Base-by-base conservation (phyloP, 2,329 filamentous ascomycete species). In the Trichophyton schoenleinii region DNA sequence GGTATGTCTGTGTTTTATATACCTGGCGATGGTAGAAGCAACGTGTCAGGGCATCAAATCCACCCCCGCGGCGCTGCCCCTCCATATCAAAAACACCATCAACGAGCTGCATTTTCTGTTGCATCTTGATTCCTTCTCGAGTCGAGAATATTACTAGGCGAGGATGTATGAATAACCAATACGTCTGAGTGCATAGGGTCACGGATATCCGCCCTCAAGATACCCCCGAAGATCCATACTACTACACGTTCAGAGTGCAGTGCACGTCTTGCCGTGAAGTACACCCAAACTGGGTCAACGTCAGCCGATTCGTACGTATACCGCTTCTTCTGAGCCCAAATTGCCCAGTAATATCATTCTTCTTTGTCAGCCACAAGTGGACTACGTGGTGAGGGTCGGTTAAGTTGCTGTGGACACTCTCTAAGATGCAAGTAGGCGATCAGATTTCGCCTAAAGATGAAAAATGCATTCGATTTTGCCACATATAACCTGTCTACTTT, bases 211-310 rank as follows among this genome's bases (percentile, higher is more conserved):
- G 86, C 61, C 94, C 94, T 6, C 80, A 86, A 67, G 94, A 99
- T 73, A 90, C 86, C 5, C 79, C 86, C 68, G 88, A 89, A 18
- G 83, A 82, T 63, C 89, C 91, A 3, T 99, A 96, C 78, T 95
- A 87, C 82, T 99, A 96, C 78, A 96, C 89, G 58, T 97, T 99
- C 83, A 94, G 88, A 72, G 92, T 99, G 41, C 89, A 96, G 79
- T 99, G 94, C 77, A 96, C 90, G n/a, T 96, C 91, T 60, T 99
- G 94, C 75, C 86, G 91, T 63, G 94, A 99, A 74, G 86, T 82
- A 1, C 91, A 99, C 72, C 82, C 87, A 9, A 99, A 96, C 68
- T 86, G 83, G 77, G 84, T 99, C 59, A 87, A 86, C 61, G 83
- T 97, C 65, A 96, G 83, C 76, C 87, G 92, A 65, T 95, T 95